These are phyloP conservation scores for Suillus alpinus DNA, from an alignment of 768 basidiomycete species.

Conservation along the genomic window DNA sequence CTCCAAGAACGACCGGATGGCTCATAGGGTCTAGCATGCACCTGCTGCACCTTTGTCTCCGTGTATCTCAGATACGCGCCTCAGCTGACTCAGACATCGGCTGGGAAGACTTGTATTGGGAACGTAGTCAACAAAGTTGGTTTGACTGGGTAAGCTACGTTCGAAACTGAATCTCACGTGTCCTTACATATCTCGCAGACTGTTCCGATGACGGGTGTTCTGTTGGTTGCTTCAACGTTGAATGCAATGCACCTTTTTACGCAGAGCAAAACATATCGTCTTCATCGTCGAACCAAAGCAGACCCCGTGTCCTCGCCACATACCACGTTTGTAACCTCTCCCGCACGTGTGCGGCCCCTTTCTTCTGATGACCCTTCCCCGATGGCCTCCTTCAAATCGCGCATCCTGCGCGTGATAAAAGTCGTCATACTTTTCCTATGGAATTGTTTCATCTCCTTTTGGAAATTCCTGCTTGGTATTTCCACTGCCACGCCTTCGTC, in stretches of 20 bases:
- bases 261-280: slow-evolving; percentile 64
- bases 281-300: slow-evolving; percentile 47
- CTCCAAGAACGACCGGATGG: slow-evolving; percentile 62
- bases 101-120: slow-evolving; percentile 78
- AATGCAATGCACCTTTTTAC: slow-evolving; percentile 71
- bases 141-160: slow-evolving; percentile 69
- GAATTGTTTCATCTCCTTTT: slow-evolving; percentile 52
- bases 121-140: slow-evolving; percentile 63
- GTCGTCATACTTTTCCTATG: slow-evolving; percentile 40
- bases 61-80: slow-evolving; percentile 53
- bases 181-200: slow-evolving; percentile 44
- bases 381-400: slow-evolving; percentile 44
- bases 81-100: slow-evolving; percentile 66
- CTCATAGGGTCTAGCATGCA: slow-evolving; percentile 66
- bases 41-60: slow-evolving; percentile 62
- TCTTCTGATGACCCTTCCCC: slow-evolving; percentile 34
- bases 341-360: slow-evolving; percentile 17
- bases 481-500: slow-evolving; percentile 40
- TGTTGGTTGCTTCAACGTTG: slow-evolving; percentile 51
- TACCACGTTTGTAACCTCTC: slow-evolving; percentile 60
- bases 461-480: slow-evolving; percentile 68
- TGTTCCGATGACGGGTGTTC: slow-evolving; percentile 54
- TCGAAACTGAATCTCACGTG: not conserved
- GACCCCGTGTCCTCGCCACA: slow-evolving; percentile 72
- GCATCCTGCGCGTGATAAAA: slow-evolving; percentile 30